Conservation (phyloP, 495 filamentous ascomycete species). For the Astrocystis sublimbata region DNA sequence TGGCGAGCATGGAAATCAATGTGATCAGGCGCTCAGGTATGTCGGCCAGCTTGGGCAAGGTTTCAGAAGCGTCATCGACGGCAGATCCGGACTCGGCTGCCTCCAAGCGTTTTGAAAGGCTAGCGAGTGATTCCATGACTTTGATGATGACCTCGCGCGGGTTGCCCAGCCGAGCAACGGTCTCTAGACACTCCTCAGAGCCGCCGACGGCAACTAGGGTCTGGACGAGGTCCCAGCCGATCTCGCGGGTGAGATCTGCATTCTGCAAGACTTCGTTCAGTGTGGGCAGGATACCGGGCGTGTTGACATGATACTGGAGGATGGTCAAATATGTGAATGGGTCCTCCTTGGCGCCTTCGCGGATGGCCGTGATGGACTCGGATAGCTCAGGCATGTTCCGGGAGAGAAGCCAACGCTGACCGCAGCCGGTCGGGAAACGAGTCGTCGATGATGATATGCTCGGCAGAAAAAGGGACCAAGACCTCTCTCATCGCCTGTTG, state of each 20-base stretch:
- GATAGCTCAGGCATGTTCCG: slow-evolving; percentile 25
- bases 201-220: slow-evolving; percentile 77
- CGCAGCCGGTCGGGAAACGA: too few species aligned
- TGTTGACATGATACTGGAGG: slow-evolving; percentile 77
- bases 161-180: slow-evolving; percentile 78
- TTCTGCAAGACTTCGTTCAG: slow-evolving; percentile 81
- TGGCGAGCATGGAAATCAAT: slow-evolving; percentile 75
- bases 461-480: neutral
- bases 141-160: slow-evolving; percentile 92
- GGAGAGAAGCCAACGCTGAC: neutral
- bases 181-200: slow-evolving; percentile 72
- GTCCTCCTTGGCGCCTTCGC: slow-evolving; percentile 50
- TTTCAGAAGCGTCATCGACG: slow-evolving; percentile 28
- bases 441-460: neutral
- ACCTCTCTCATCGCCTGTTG: neutral
- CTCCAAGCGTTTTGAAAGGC: slow-evolving; percentile 57
- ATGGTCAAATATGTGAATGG: slow-evolving; percentile 87
- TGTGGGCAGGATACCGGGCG: slow-evolving; percentile 68
- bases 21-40: slow-evolving; percentile 64
- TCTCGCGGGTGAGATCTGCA: slow-evolving; percentile 79
- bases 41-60: slow-evolving; percentile 17
- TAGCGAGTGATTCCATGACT: slow-evolving; percentile 66
- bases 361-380: slow-evolving; percentile 32
- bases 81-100: slow-evolving; percentile 37
- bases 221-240: slow-evolving; percentile 94